Evolutionary conservation across 176 grass and related monocot species (phyloP), one percentile per base, ranked within the genome.

Genomic region (Calamus simplicifolius): DNA sequence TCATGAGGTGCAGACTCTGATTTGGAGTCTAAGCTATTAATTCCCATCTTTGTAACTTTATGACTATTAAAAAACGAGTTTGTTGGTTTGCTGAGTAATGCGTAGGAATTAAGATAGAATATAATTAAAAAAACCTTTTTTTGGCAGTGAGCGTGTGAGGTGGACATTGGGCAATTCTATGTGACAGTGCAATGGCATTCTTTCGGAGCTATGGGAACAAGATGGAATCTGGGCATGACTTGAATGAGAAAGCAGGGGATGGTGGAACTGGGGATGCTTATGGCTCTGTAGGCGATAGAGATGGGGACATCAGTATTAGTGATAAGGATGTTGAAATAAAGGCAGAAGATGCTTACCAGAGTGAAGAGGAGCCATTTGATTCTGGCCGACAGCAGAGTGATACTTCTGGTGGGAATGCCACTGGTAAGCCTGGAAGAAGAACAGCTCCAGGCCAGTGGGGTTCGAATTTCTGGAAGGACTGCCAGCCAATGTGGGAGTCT

Each of bases 141-240:
- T 12, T 43, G 8, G 35, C 35, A 43, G 35, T 12, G 12, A 43
- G 35, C 12, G 35, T 43, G 35, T 43, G 35, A 43, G 6, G 35
- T 43, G 35, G 35, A 43, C 35, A 8, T 43, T 43, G 35, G 84
- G 62, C 27, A 52, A 56, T 64, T 76, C 0, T 65, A 81, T 82
- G 62, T 70, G 57, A 80, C 35, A 27, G 8, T 77, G 57, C 68
- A 43, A 95, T 97, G 93, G 87, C 93, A 62, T 97, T 92, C 81
- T 97, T 90, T 75, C 82, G 88, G 62, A 90, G 88, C 59, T 97
- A 78, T 29, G 84, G 79, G 43, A 85, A 69, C 85, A 80, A 68
- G 51, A 83, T 86, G 63, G 81, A 85, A 59, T 88, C 84, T 1
- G 84, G 81, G 43, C 83, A 88, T 66, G 79, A 92, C 79, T 75